A percentile compares a stretch with the other conserved stretches of the same genome.
Conservation (phyloP, 2,329 filamentous ascomycete genomes). For the Aspergillus sp. region DNA sequence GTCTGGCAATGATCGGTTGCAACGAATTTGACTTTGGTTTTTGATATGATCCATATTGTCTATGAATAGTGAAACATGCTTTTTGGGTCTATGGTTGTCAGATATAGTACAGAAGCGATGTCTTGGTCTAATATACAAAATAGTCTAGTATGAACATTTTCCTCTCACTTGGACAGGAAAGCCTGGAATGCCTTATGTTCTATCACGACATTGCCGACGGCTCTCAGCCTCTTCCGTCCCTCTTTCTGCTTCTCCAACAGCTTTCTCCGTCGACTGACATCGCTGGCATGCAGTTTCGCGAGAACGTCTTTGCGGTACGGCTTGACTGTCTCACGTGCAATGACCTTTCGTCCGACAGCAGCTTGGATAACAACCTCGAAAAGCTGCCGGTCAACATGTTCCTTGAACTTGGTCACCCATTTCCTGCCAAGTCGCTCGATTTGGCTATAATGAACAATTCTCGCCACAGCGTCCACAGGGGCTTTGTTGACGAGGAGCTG, state of each 20-base stretch:
- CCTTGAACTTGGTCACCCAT: slow-evolving; percentile 96
- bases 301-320: slow-evolving; percentile 95
- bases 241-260: slow-evolving; percentile 96
- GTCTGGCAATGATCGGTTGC: too few relatives aligned
- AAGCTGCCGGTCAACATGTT: slow-evolving; percentile 95
- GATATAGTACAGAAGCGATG: neutral
- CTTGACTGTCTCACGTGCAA: slow-evolving; percentile 93
- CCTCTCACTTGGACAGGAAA: slow-evolving; percentile 73
- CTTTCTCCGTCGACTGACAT: slow-evolving; percentile 79
- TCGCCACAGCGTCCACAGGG: slow-evolving; percentile 90
- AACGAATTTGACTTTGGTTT: too few relatives aligned
- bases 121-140: neutral
- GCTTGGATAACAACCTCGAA: slow-evolving; percentile 97
- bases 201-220: slow-evolving; percentile 84
- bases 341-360: slow-evolving; percentile 74
- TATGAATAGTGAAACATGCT: too few relatives aligned
- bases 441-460: slow-evolving; percentile 81
- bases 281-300: slow-evolving; percentile 87
- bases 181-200: slow-evolving; percentile 94
- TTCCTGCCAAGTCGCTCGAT: slow-evolving; percentile 74
- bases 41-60: too few relatives aligned
- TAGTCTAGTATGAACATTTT: neutral
- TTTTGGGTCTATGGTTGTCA: too few relatives aligned
- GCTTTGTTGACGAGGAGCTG: slow-evolving; percentile 91
- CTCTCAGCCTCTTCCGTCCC: slow-evolving; percentile 79